Evolutionary conservation across 2,329 filamentous ascomycete genomes (phyloP).

Genomic region (Lecanicillium sp.): DNA sequence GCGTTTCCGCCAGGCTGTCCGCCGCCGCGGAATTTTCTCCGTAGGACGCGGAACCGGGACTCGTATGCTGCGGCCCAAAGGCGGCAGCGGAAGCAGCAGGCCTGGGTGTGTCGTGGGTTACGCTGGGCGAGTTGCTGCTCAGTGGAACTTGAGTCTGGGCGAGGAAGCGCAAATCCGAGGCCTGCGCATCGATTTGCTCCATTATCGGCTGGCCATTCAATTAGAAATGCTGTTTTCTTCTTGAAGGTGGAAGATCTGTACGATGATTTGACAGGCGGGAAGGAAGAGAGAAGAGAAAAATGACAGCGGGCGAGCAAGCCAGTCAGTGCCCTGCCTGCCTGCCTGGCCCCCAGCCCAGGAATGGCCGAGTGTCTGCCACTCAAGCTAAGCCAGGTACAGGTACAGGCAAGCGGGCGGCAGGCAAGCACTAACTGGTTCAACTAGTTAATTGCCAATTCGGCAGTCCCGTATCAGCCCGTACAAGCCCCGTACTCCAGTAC

Average conservation of each 20-base stretch:
- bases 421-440: no score
- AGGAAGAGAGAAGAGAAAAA: constrained; percentile 5
- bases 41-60: constrained; percentile 35
- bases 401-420: no score
- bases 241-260: no score
- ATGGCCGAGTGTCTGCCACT: neutral
- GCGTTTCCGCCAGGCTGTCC: constrained; percentile 17
- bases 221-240: no score
- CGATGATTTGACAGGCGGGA: no score
- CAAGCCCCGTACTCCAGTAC: no score
- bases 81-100: constrained; percentile 16
- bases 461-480: no score
- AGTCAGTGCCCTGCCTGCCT: neutral
- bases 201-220: no score
- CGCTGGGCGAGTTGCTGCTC: constrained; percentile 24
- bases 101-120: constrained; percentile 28
- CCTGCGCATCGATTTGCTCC: constrained; percentile 51
- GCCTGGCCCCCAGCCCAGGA: neutral
- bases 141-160: constrained; percentile 32
- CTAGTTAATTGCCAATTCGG: no score
- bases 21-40: constrained; percentile 45
- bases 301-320: neutral
- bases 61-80: constrained; percentile 22
- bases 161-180: constrained; percentile 48
- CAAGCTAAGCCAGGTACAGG: no score